phyloP scores from a whole-genome alignment of 768 basidiomycete genomes.

The Naganishia randhawae region DNA sequence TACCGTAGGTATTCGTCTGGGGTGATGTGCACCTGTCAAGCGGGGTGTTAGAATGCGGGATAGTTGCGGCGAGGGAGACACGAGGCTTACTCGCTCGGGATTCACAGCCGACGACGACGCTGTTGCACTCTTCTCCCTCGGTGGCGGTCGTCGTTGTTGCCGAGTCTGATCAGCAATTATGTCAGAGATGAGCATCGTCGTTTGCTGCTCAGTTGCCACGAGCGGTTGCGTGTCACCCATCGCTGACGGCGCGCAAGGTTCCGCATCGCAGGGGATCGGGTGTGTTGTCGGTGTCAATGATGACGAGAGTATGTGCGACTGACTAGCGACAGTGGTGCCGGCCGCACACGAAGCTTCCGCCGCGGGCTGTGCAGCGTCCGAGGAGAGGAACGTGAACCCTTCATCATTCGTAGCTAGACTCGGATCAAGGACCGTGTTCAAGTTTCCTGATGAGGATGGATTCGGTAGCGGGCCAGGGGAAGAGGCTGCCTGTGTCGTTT shows the following conservation, averaged over 20 bases:
- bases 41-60: background rate
- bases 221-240: too few relatives aligned
- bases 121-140: background rate
- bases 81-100: background rate
- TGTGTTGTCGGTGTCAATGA: too few relatives aligned
- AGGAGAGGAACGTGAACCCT: background rate
- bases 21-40: constrained; percentile 5
- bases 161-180: background rate
- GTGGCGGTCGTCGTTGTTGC: background rate
- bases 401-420: background rate
- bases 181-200: background rate
- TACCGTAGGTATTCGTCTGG: constrained; percentile 18
- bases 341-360: background rate
- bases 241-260: background rate
- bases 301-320: too few relatives aligned
- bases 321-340: too few relatives aligned
- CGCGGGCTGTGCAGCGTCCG: background rate
- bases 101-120: background rate
- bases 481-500: background rate
- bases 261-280: background rate
- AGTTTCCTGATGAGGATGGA: background rate
- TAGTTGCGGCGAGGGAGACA: background rate
- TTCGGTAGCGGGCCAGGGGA: background rate
- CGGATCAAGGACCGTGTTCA: background rate
- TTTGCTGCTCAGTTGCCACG: background rate